Conservation (phyloP, 805 yeast species). For the Yarrowia osloensis region DNA sequence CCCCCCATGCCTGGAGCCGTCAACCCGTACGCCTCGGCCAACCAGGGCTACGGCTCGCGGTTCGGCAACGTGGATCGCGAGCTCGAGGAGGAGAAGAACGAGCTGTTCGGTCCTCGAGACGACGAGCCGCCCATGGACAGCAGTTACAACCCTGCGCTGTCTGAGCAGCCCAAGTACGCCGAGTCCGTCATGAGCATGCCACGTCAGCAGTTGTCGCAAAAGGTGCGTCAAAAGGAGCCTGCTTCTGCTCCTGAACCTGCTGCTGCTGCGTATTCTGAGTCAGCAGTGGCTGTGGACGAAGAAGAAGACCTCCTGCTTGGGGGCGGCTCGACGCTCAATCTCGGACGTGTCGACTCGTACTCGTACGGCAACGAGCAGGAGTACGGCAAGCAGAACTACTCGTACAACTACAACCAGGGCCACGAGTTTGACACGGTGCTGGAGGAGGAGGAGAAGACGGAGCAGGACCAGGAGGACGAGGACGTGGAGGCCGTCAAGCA, state of each 20-base stretch:
- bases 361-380: constrained; percentile 16
- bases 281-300: constrained; percentile 11
- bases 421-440: constrained; percentile 28
- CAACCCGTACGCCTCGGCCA: constrained; percentile 20
- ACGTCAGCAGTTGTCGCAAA: constrained; percentile 14
- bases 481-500: constrained; percentile 27
- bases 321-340: background rate
- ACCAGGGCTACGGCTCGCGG: constrained; percentile 13
- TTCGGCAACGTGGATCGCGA: constrained; percentile 19
- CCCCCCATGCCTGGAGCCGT: constrained; percentile 19
- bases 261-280: background rate
- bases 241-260: background rate
- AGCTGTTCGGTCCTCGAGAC: constrained; percentile 14
- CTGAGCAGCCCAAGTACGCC: constrained; percentile 19
- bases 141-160: constrained; percentile 3
- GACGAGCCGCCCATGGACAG: background rate
- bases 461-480: constrained; percentile 31
- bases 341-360: constrained; percentile 20
- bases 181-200: constrained; percentile 23
- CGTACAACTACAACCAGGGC: constrained; percentile 25
- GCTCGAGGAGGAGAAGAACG: constrained; percentile 6
- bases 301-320: constrained; percentile 23
- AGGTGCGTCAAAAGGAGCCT: background rate
- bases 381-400: constrained; percentile 23
- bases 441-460: constrained; percentile 32